Conservation (phyloP, 768 basidiomycete species). For the Xerocomellus amylosporus region DNA sequence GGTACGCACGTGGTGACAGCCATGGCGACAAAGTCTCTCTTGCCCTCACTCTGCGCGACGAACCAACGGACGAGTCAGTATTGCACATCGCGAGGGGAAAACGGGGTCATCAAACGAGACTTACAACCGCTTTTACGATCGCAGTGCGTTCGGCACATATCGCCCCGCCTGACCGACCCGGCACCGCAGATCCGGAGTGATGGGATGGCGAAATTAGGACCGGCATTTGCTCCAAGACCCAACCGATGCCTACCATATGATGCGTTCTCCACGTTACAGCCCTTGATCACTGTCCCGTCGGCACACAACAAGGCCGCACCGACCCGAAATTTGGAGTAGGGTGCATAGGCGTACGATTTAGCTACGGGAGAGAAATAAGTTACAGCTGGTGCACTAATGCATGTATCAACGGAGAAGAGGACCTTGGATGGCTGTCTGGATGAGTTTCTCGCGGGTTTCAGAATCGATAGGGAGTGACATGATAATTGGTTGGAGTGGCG, state of each 20-base stretch:
- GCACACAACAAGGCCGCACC: constrained; percentile 79
- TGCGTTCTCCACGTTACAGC: constrained; percentile 93
- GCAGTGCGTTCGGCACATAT: constrained; percentile 97
- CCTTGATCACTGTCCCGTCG: constrained; percentile 72
- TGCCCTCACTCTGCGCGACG: constrained; percentile 72
- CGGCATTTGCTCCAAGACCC: not conserved
- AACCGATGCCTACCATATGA: constrained; percentile 64
- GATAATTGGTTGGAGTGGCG: not conserved
- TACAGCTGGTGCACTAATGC: not conserved
- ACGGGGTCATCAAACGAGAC: constrained; percentile 21
- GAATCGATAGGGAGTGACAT: constrained; percentile 33
- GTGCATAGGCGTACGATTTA: constrained; percentile 70
- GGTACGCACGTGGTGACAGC: constrained; percentile 72
- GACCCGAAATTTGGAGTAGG: constrained; percentile 90
- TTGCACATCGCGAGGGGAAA: not conserved
- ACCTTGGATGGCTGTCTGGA: constrained; percentile 45
- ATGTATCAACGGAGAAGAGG: not conserved
- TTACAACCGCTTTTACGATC: constrained; percentile 87
- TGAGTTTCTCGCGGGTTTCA: constrained; percentile 47
- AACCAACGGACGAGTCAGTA: not conserved
- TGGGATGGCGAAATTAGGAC: not conserved
- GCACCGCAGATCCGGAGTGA: not conserved
- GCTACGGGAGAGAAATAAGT: constrained; percentile 36
- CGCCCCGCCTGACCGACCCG: constrained; percentile 52
- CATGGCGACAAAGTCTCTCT: constrained; percentile 63